phyloP scores from a whole-genome alignment of 208 protist species.

The Leishmania turanica region DNA sequence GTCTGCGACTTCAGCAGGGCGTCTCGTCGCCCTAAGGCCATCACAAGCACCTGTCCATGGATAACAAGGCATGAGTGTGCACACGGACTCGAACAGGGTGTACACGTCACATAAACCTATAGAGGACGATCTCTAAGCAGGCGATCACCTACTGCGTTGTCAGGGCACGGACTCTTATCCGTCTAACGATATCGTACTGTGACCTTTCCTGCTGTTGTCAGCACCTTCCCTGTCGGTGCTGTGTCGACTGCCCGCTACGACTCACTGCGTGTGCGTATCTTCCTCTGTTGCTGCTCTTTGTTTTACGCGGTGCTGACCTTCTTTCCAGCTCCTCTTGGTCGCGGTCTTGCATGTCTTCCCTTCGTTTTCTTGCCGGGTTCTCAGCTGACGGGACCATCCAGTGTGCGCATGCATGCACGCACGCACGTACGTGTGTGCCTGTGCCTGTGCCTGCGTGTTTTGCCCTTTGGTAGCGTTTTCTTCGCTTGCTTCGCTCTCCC shows the following conservation, averaged over 20 bases:
- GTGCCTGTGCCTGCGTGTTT: constrained; percentile 3
- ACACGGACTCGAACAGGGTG: background rate
- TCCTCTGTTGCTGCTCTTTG: background rate
- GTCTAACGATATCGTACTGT: background rate
- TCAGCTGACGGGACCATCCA: no score
- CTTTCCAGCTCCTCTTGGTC: background rate
- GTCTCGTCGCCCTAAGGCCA: background rate
- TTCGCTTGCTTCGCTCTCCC: background rate
- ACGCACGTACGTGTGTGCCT: background rate
- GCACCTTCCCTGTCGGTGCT: background rate
- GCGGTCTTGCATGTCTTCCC: background rate
- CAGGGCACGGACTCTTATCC: background rate
- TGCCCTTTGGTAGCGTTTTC: background rate
- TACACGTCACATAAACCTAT: background rate
- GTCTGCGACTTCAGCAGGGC: background rate
- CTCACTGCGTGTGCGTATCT: background rate
- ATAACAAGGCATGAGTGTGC: background rate
- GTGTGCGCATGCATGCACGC: background rate
- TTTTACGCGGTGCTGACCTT: background rate
- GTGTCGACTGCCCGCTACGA: background rate
- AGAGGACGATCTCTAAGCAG: background rate
- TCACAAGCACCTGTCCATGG: background rate
- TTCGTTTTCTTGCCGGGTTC: no score
- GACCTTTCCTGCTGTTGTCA: background rate
- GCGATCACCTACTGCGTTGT: background rate